These are phyloP conservation scores for Osmanthus fragrans DNA, from an alignment of 257 asterid species.

Conservation along the genomic window DNA sequence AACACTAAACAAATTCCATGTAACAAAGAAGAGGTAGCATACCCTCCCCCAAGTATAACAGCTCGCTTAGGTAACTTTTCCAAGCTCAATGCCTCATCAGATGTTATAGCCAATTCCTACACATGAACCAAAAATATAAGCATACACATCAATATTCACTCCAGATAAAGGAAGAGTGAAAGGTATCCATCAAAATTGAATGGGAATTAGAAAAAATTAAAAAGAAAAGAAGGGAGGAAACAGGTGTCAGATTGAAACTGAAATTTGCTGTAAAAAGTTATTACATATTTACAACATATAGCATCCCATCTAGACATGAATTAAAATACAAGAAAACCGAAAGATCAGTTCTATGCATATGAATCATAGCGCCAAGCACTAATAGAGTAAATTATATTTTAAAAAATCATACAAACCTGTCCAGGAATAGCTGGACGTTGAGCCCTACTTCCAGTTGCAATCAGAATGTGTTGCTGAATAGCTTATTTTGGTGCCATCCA, in stretches of 20 bases:
- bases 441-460: conserved; percentile 97
- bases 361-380: conserved; percentile 6
- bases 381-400: conserved; percentile 6
- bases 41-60: conserved; percentile 96
- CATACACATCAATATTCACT: background rate
- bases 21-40: conserved; percentile 23
- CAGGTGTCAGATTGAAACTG: background rate
- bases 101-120: conserved; percentile 93
- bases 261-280: background rate
- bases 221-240: background rate
- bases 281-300: background rate
- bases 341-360: conserved; percentile 11
- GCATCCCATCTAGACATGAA: background rate
- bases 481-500: conserved; percentile 92
- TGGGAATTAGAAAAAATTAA: background rate
- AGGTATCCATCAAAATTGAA: background rate
- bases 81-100: conserved; percentile 98
- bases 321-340: background rate
- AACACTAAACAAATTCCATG: conserved; percentile 18
- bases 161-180: background rate
- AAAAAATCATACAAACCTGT: conserved; percentile 45
- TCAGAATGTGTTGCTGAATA: conserved; percentile 82
- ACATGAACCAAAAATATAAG: conserved; percentile 12
- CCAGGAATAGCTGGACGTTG: conserved; percentile 84
- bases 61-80: conserved; percentile 93